Base-by-base conservation (phyloP, 2,329 filamentous ascomycete genomes). In the Rhexocercosporidium sp. region DNA sequence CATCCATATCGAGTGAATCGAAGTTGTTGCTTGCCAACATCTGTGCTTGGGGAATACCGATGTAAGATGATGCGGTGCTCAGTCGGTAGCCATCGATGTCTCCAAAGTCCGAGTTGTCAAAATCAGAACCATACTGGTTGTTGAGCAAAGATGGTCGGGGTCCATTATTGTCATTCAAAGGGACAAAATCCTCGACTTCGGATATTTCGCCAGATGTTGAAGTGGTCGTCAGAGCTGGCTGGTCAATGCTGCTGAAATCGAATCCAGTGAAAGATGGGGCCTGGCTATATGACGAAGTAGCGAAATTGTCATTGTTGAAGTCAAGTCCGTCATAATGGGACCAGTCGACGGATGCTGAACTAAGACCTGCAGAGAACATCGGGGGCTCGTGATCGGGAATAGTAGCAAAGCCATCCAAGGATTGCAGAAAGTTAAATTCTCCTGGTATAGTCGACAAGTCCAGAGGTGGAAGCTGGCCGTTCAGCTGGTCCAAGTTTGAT, bases 181-280 rank as follows among this genome's bases (percentile, higher is more conserved):
- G 78, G 27, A 80, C 76, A 59, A 84, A 84, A 71, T 90, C 88
- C 69, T 90, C 89, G 5, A 87, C 87, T 75, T 90, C 88, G 11
- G 88, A 90, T 9, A 90, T 88, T 68, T 91, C 88, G 41, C 88
- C 88, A 14, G 88, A 91, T 9, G 87, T 90, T 11, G 87, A 88
- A 1, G 85, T 86, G 60, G 82, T 82, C 69, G 86, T 85, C 73
- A 90, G 76, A 59, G 84, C 81, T 31, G 84, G 82, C 69, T 84
- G 85, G 74, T 87, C 85, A n/a, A 82, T 84, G 69, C 82, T 84
- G 71, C 78, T 82, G 70, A 83, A 86, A 62, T 87, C 86, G 70
- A 84, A 85, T 44, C 83, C 83, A 69, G 81, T 83, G 74, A 85
- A 86, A 73, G 84, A 83, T 29, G 82, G 78, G 46, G 85, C 80